Evolutionary conservation across 768 basidiomycete species (phyloP), one percentile per base, ranked within the genome.

Genomic region (Rhodotorula toruloides): DNA sequence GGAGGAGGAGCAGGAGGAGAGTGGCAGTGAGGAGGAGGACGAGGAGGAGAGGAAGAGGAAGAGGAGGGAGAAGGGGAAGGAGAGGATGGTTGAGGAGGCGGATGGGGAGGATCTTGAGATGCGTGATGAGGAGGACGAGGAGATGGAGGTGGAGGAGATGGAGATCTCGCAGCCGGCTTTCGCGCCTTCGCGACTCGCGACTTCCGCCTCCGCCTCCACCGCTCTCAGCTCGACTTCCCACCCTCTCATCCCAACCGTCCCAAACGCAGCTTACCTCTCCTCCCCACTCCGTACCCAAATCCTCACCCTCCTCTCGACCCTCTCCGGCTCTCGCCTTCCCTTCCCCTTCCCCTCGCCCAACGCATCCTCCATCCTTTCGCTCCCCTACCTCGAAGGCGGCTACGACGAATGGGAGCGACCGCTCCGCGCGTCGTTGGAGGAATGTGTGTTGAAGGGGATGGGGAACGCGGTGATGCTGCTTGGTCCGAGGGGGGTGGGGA

Each of bases 391-490:
- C 37, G 57, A 50, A 22, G 70, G 62, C 8, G 61, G 54, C 2
- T 67, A 63, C 47, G 55, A 63, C 14, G 64, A 64, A 34, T 71
- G 64, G 59, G 73, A 74, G 68, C 58, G 59, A 21, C 72, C 74
- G 27, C 47, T 75, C 9, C 19, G 73, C 16, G 59, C 52, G 17
- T 57, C 61, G 37, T 40, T 75, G 37, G 68, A 73, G 42, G 60
- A 74, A 36, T 71, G 70, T 40, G 66, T 75, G 3, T 54, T 42
- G 49, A 68, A 74, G 21, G 72, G 70, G 16, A 72, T 70, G 58
- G 74, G 74, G 8, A 74, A 75, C 46, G 71, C 73, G 31, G 39
- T 74, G 21, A 54, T 75, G 52, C 52, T 75, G 0, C 58, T 75
- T 4, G 74, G 74, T 0, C 72, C 70, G 34, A 27, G 74, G 27